Percentiles rank a stretch among this genome's conserved stretches.
phyloP scores from a whole-genome alignment of 306 rosid genomes.

The Amphicarpaea edgeworthii region DNA sequence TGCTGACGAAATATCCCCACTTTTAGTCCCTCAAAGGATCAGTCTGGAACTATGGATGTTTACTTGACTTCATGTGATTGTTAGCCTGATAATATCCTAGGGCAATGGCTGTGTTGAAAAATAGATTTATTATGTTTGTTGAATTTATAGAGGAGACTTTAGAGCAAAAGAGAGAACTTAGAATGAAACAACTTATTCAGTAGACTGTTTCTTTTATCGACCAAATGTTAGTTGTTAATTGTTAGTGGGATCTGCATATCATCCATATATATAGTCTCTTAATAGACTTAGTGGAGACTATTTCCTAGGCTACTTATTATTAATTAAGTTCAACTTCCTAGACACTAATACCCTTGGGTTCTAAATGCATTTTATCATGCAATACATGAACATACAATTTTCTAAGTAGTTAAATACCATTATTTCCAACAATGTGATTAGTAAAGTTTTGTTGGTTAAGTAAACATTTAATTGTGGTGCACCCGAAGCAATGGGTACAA shows the following conservation, averaged over 20 bases:
- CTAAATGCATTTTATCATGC: background rate
- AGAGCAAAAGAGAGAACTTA: background rate
- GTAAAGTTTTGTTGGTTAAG: background rate
- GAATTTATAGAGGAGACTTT: background rate
- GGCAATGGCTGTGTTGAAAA: background rate
- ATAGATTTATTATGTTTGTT: background rate
- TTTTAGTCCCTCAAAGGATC: constrained; percentile 28
- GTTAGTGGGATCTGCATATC: background rate
- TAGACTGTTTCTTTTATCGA: no score
- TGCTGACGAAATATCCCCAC: constrained; percentile 20
- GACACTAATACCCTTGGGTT: background rate
- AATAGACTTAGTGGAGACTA: background rate
- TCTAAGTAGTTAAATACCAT: background rate
- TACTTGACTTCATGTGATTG: constrained; percentile 28
- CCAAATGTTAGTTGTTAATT: no score
- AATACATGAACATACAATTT: background rate
- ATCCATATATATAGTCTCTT: background rate
- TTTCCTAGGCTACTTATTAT: no score
- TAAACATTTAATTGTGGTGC: background rate
- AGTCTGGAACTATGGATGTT: constrained; percentile 11
- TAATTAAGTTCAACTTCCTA: no score
- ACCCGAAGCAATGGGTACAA: background rate
- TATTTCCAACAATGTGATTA: background rate
- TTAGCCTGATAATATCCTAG: constrained; percentile 26
- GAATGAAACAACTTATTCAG: background rate